phyloP scores from a whole-genome alignment of 495 filamentous ascomycete genomes.

The Penicillium macrosclerotiorum region DNA sequence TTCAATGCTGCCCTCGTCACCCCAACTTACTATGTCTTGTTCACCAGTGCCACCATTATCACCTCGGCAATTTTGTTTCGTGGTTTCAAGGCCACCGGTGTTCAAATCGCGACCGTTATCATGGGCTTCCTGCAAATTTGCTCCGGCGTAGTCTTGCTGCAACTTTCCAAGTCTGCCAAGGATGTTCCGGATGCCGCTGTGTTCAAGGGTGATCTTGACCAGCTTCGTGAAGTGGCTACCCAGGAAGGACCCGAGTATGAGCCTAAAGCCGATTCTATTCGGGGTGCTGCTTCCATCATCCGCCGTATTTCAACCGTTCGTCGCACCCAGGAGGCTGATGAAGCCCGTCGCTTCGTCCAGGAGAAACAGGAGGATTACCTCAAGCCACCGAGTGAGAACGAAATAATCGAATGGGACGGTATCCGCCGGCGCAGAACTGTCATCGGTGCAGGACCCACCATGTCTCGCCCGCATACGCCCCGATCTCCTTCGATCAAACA shows the following conservation, averaged over 20 bases:
- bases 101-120: conserved; percentile 82
- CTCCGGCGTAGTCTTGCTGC: conserved; percentile 89
- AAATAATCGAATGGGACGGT: conserved; percentile 90
- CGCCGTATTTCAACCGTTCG: conserved; percentile 75
- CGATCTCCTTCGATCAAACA: conserved; percentile 43
- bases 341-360: conserved; percentile 74
- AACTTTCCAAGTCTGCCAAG: conserved; percentile 97
- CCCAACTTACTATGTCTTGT: conserved; percentile 97
- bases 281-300: conserved; percentile 86
- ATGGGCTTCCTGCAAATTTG: conserved; percentile 95
- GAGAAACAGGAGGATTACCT: conserved; percentile 71
- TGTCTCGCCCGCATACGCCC: conserved; percentile 28
- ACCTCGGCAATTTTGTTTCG: conserved; percentile 90
- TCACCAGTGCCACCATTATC: conserved; percentile 91
- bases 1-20: conserved; percentile 98
- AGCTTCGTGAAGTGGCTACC: conserved; percentile 90
- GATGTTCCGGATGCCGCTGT: conserved; percentile 93
- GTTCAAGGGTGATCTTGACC: conserved; percentile 89
- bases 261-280: conserved; percentile 93
- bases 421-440: conserved; percentile 79
- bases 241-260: conserved; percentile 94
- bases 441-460: conserved; percentile 47
- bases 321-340: conserved; percentile 75
- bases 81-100: conserved; percentile 84
- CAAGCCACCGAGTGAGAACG: conserved; percentile 71